These are phyloP conservation scores for Penicillium simplicissimum DNA, from an alignment of 495 filamentous ascomycete species.

Conservation along the genomic window DNA sequence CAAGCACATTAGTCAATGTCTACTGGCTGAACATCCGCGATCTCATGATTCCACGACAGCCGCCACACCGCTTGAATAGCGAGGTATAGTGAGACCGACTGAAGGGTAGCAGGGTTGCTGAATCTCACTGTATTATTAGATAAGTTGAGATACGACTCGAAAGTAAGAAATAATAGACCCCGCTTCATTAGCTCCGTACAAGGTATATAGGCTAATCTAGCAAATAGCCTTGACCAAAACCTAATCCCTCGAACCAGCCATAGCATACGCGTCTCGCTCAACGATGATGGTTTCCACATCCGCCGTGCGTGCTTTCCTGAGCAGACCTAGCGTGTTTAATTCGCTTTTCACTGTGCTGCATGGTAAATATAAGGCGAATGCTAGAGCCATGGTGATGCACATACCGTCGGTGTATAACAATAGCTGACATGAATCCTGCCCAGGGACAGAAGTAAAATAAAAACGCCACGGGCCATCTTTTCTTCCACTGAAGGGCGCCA, in stretches of 20 bases:
- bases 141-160: no score
- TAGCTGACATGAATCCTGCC: slow-evolving; percentile 41
- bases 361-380: not conserved
- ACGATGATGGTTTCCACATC: slow-evolving; percentile 16
- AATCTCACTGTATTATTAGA: not conserved
- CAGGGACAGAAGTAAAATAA: slow-evolving; percentile 43
- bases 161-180: no score
- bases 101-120: not conserved
- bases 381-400: not conserved
- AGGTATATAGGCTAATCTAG: not conserved
- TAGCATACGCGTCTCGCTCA: not conserved
- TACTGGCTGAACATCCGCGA: no score
- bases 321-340: slow-evolving; percentile 5
- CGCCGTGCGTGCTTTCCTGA: slow-evolving; percentile 18
- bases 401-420: slow-evolving; percentile 39
- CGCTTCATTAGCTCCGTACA: not conserved
- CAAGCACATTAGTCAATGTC: no score
- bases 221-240: not conserved
- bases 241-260: not conserved
- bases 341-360: slow-evolving; percentile 14
- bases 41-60: no score
- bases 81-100: not conserved
- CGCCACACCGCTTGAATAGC: no score
- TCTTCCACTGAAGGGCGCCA: slow-evolving; percentile 47
- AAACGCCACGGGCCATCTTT: slow-evolving; percentile 45